phyloP scores from a whole-genome alignment of 768 basidiomycete species.

The Dioszegia aurantiaca region DNA sequence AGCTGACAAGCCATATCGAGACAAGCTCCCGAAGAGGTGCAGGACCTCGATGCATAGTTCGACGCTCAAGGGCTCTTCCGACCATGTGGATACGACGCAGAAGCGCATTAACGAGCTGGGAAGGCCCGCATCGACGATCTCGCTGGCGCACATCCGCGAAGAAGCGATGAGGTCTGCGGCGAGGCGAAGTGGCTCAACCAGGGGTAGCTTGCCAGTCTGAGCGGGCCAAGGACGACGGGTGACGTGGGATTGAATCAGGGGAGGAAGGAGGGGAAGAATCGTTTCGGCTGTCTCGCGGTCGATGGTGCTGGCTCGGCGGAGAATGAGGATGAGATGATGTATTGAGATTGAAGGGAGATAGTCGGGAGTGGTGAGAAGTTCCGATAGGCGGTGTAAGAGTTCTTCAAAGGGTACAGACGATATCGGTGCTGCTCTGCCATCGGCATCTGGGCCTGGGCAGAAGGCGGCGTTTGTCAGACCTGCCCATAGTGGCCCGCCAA shows the following conservation, averaged over 20 bases:
- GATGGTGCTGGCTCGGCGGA: conserved; percentile 24
- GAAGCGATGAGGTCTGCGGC: conserved; percentile 55
- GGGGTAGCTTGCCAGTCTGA: conserved; percentile 14
- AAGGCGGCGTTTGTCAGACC: conserved; percentile 2
- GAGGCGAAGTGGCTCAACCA: conserved; percentile 25
- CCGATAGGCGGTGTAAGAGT: conserved; percentile 33
- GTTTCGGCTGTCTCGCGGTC: conserved; percentile 23
- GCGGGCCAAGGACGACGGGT: conserved; percentile 28
- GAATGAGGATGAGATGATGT: conserved; percentile 36
- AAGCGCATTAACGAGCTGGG: conserved; percentile 72
- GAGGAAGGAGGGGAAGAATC: conserved; percentile 29
- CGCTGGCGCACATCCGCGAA: conserved; percentile 65
- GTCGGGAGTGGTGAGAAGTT: conserved; percentile 30
- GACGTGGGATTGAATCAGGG: conserved; percentile 24
- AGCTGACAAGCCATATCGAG: conserved; percentile 73
- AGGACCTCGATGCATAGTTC: conserved; percentile 57
- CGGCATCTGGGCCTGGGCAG: not conserved
- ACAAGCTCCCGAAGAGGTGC: conserved; percentile 64
- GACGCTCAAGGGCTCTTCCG: conserved; percentile 15
- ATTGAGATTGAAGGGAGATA: conserved; percentile 30
- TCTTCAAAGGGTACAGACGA: conserved; percentile 32
- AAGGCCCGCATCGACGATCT: conserved; percentile 53
- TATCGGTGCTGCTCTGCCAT: conserved; percentile 6
- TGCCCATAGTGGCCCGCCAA: conserved; percentile 22
- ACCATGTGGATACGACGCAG: conserved; percentile 60